Evolutionary conservation across 768 basidiomycete genomes (phyloP).

Genomic region (Lentinus tigrinus): DNA sequence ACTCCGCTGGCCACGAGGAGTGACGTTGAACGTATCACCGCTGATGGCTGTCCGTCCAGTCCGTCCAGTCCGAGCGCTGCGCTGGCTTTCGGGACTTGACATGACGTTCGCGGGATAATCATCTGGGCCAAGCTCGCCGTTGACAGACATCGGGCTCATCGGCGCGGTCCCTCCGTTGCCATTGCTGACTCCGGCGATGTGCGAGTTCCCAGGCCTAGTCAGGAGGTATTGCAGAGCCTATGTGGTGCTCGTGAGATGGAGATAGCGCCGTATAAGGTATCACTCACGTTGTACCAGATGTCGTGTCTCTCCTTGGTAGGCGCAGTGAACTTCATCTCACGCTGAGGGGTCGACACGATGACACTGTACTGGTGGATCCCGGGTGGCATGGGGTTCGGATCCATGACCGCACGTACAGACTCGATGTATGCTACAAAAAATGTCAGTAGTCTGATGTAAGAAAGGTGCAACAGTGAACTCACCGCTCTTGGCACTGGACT

Average conservation of each 20-base stretch:
- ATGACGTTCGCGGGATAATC: slow-evolving; percentile 42
- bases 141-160: slow-evolving; percentile 29
- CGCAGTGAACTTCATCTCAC: slow-evolving; percentile 99
- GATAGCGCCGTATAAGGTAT: slow-evolving; percentile 6
- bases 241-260: slow-evolving; percentile 9
- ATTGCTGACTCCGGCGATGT: slow-evolving; percentile 21
- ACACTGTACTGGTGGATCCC: slow-evolving; percentile 92
- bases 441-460: slow-evolving; percentile 1
- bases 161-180: slow-evolving; percentile 18
- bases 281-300: slow-evolving; percentile 87
- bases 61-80: slow-evolving; percentile 60
- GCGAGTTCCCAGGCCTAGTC: slow-evolving; percentile 56
- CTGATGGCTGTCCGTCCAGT: slow-evolving; percentile 41
- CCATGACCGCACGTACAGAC: slow-evolving; percentile 86
- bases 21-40: slow-evolving; percentile 69
- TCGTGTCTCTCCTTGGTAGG: slow-evolving; percentile 94
- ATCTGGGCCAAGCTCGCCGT: slow-evolving; percentile 37
- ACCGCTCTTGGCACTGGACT: slow-evolving; percentile 98
- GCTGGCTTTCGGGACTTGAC: slow-evolving; percentile 72
- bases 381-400: slow-evolving; percentile 94
- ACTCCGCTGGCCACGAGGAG: slow-evolving; percentile 75
- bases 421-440: slow-evolving; percentile 80
- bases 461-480: slow-evolving; percentile 34
- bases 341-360: slow-evolving; percentile 85
- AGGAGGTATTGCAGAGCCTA: slow-evolving; percentile 92